A percentile compares a stretch with the other conserved stretches of the same genome.
These are phyloP conservation scores for Russula sp. DNA, from an alignment of 768 basidiomycete genomes.

Conservation along the genomic window DNA sequence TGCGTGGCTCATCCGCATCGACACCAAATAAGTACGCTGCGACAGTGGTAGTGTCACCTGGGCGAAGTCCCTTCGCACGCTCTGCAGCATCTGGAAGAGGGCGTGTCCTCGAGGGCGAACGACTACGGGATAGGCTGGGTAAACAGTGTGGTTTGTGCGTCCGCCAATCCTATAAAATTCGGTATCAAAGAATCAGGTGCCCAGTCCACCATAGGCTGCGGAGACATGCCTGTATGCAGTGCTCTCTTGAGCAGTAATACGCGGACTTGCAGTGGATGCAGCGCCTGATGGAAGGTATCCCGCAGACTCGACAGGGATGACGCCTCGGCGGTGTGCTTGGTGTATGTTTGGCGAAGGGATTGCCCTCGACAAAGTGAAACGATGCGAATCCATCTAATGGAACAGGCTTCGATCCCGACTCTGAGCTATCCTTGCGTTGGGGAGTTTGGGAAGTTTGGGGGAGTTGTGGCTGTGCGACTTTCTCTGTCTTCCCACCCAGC, in stretches of 20 bases:
- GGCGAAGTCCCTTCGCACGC: constrained; percentile 17
- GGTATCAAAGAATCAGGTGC: background rate
- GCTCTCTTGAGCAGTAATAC: constrained; percentile 26
- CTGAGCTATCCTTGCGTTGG: background rate
- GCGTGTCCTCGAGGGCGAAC: constrained; percentile 23
- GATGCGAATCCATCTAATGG: constrained; percentile 6
- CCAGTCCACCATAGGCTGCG: background rate
- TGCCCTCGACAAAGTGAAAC: constrained; percentile 15
- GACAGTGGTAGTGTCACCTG: constrained; percentile 15
- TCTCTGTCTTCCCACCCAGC: constrained; percentile 12
- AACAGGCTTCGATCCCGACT: background rate
- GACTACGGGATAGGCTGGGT: constrained; percentile 18
- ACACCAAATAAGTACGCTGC: constrained; percentile 25
- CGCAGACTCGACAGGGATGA: constrained; percentile 26
- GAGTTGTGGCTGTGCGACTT: constrained; percentile 4
- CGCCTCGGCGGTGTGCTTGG: constrained; percentile 15
- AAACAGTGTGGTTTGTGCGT: constrained; percentile 24
- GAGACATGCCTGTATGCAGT: constrained; percentile 15
- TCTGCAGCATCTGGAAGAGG: constrained; percentile 19
- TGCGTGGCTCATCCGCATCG: constrained; percentile 19
- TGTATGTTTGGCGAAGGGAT: constrained; percentile 7
- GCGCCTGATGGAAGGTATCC: constrained; percentile 20
- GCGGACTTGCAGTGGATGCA: constrained; percentile 24
- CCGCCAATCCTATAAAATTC: constrained; percentile 19
- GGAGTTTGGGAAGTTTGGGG: background rate